phyloP scores from a whole-genome alignment of 2,329 filamentous ascomycete species.

The Apiospora sp. region DNA sequence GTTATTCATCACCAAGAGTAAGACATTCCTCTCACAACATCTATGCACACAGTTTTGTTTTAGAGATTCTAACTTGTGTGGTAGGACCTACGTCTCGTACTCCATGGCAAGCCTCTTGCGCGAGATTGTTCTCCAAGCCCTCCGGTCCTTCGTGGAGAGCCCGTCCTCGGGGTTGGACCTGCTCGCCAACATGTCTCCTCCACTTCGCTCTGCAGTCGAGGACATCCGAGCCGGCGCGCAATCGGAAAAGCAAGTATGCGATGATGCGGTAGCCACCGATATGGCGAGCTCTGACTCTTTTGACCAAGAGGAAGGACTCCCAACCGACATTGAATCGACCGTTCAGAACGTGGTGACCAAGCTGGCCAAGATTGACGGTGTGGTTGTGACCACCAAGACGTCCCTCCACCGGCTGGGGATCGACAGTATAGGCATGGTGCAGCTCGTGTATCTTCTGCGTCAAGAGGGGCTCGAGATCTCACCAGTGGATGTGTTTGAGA shows the following conservation, averaged over 20 bases:
- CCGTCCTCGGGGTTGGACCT: slow-evolving; percentile 42
- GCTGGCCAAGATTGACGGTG: slow-evolving; percentile 60
- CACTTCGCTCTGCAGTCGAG: background rate
- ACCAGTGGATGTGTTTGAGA: slow-evolving; percentile 78
- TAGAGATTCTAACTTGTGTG: slow-evolving; percentile 25
- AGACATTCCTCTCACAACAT: slow-evolving; percentile 29
- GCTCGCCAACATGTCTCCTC: slow-evolving; percentile 30
- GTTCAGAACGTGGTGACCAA: slow-evolving; percentile 65
- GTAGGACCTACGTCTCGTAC: slow-evolving; percentile 37
- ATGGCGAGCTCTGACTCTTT: background rate
- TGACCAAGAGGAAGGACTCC: slow-evolving; percentile 26
- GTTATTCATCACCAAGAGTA: slow-evolving; percentile 69
- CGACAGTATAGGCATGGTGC: slow-evolving; percentile 87
- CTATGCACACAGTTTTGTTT: background rate
- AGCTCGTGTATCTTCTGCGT: slow-evolving; percentile 75
- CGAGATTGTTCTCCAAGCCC: slow-evolving; percentile 34
- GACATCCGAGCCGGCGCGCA: background rate
- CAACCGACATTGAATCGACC: slow-evolving; percentile 51
- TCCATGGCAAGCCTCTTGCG: slow-evolving; percentile 27
- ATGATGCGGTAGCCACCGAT: background rate
- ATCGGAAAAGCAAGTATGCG: background rate
- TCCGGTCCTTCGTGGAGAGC: slow-evolving; percentile 39
- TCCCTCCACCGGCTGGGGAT: slow-evolving; percentile 90
- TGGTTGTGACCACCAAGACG: slow-evolving; percentile 64
- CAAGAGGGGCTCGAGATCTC: slow-evolving; percentile 64